Conservation (phyloP, 1,139 yeast species). For the Protomyces pachydermus region DNA sequence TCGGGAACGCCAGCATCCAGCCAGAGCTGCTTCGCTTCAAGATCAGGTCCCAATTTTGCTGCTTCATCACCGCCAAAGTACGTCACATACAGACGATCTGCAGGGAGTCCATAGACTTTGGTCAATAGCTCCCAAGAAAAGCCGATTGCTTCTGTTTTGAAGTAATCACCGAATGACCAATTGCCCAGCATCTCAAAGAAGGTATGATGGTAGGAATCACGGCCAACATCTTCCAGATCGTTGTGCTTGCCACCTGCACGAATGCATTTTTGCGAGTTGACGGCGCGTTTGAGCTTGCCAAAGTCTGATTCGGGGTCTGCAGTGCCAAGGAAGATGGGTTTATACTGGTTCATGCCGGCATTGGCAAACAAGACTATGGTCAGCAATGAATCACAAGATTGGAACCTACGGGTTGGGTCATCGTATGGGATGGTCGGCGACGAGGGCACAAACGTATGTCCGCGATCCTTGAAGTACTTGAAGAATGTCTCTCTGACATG, state of each 20-base stretch:
- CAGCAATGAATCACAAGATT: constrained; percentile 64
- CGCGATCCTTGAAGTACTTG: constrained; percentile 60
- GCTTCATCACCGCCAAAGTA: constrained; percentile 89
- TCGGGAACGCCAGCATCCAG: constrained; percentile 78
- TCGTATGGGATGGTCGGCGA: constrained; percentile 96
- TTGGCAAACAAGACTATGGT: constrained; percentile 25
- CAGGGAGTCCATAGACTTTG: constrained; percentile 68
- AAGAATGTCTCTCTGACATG: constrained; percentile 81
- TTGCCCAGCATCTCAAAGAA: constrained; percentile 98
- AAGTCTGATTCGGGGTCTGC: constrained; percentile 92
- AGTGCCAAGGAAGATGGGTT: constrained; percentile 93
- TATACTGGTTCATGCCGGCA: constrained; percentile 65
- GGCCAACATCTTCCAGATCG: constrained; percentile 96
- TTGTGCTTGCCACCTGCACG: constrained; percentile 99
- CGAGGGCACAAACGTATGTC: constrained; percentile 79
- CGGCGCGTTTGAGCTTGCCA: constrained; percentile 77
- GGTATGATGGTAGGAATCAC: constrained; percentile 89
- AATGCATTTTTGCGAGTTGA: constrained; percentile 93
- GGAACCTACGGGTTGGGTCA: constrained; percentile 64
- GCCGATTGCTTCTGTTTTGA: constrained; percentile 84
- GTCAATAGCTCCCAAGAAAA: constrained; percentile 92
- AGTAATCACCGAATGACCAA: constrained; percentile 99
- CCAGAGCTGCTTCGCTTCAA: constrained; percentile 90
- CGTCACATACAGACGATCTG: constrained; percentile 81
- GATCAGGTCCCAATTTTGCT: constrained; percentile 84